These are phyloP conservation scores for Colletotrichum sp. DNA, from an alignment of 2,329 filamentous ascomycete species.

Conservation along the genomic window DNA sequence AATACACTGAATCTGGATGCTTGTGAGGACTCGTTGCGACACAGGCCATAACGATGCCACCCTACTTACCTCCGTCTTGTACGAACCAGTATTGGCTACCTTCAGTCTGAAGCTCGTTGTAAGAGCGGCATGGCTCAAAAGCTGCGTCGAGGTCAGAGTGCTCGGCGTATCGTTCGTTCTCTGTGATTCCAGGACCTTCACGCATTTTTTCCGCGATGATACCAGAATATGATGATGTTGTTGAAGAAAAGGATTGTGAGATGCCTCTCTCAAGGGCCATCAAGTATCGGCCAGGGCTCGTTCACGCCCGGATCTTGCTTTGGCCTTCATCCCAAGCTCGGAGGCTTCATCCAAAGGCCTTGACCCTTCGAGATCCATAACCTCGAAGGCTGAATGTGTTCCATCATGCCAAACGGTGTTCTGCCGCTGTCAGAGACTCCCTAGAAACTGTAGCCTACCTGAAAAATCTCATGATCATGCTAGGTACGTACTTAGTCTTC, in stretches of 20 bases:
- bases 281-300: not conserved
- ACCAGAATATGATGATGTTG: not conserved
- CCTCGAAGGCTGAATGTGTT: not conserved
- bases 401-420: not conserved
- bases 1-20: not conserved
- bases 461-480: not conserved
- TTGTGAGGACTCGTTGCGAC: not conserved
- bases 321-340: not conserved
- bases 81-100: not conserved
- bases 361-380: not conserved
- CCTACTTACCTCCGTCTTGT: not conserved
- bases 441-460: not conserved
- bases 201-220: not conserved
- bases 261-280: not conserved
- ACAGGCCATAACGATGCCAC: not conserved
- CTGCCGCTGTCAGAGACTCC: not conserved
- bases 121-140: not conserved
- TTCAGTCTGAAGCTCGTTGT: not conserved
- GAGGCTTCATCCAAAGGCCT: not conserved
- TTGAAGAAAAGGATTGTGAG: accelerated
- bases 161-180: not conserved
- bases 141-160: not conserved
- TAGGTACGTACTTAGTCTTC: not conserved
- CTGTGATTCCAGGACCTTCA: not conserved
- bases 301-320: not conserved